Base-by-base conservation (phyloP, 1,284 basidiomycete species). In the Tilletia walkeri region DNA sequence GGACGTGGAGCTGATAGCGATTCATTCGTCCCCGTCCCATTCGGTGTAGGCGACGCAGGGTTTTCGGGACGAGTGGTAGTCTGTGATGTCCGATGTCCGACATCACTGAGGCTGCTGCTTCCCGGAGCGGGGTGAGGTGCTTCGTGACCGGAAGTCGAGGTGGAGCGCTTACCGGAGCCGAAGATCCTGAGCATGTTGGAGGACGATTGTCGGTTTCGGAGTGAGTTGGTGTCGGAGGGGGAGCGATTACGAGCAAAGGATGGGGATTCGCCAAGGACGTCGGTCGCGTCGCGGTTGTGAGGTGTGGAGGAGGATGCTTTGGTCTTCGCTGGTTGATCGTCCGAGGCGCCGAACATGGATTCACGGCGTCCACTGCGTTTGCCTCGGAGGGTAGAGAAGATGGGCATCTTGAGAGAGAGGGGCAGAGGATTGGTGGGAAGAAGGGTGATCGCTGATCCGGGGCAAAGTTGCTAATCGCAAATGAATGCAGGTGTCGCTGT, bases 121-220 rank as follows among this genome's bases (percentile, higher is more conserved):
- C 30, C 59, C 3, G 34, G 30, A 34, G 59, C 59, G 16, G 34
- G 18, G 59, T 7, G 12, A n/a, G 30, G 30, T 9, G 30, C 34
- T 14, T 63, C 59, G 34, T 63, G 59, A 36, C 36, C 34, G 4
- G 59, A 63, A 38, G 59, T 20, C 36, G 59, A 63, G 34, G 59
- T 36, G 4, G 59, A 36, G 59, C 59, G 59, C 5, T 63, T 73
- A 30, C 70, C 72, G 69, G 72, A 73, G 41, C 73, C 73, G 14
- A 76, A 76, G 70, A 76, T 70, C 72, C 72, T 75, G 36, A 75
- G 73, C 75, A 76, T 76, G 66, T 65, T 73, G 70, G 67, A 39
- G 36, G 59, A 16, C 47, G 75, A 76, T 41, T 71, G 71, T 45
- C 72, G 75, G 39, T 72, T 72, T 16, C 68, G 68, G 38, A 73